Evolutionary conservation across 768 basidiomycete species (phyloP).

Genomic region (Pisolithus sp.): DNA sequence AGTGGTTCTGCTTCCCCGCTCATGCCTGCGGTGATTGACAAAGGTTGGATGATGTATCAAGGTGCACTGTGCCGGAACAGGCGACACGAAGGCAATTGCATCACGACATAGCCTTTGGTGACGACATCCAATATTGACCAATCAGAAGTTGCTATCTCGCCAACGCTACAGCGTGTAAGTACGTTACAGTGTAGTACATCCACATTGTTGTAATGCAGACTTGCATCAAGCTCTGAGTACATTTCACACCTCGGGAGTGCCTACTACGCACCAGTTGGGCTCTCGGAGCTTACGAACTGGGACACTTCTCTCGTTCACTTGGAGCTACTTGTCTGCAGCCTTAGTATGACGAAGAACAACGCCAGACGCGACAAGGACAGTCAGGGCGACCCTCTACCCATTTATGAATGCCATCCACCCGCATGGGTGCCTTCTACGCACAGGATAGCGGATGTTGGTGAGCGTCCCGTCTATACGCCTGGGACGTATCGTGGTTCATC

Average conservation of each 20-base stretch:
- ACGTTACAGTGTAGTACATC: no score
- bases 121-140: no score
- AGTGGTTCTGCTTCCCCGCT: conserved; percentile 22
- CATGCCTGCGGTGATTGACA: conserved; percentile 13
- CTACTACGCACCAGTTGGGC: no score
- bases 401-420: conserved; percentile 66
- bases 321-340: background rate
- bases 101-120: no score
- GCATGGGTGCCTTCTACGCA: conserved; percentile 68
- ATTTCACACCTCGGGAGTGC: no score
- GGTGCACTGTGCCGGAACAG: background rate
- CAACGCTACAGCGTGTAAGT: no score
- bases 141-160: no score
- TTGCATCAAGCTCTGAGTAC: no score
- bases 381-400: conserved; percentile 28
- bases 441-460: conserved; percentile 63
- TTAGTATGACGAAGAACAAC: conserved; percentile 18
- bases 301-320: background rate
- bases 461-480: conserved; percentile 10
- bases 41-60: no score
- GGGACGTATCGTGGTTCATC: background rate
- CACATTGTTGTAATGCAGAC: no score
- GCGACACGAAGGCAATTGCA: no score
- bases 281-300: no score
- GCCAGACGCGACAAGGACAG: conserved; percentile 19